Base-by-base conservation (phyloP, 148 eudicot species). In the Mesembryanthemum crystallinum region DNA sequence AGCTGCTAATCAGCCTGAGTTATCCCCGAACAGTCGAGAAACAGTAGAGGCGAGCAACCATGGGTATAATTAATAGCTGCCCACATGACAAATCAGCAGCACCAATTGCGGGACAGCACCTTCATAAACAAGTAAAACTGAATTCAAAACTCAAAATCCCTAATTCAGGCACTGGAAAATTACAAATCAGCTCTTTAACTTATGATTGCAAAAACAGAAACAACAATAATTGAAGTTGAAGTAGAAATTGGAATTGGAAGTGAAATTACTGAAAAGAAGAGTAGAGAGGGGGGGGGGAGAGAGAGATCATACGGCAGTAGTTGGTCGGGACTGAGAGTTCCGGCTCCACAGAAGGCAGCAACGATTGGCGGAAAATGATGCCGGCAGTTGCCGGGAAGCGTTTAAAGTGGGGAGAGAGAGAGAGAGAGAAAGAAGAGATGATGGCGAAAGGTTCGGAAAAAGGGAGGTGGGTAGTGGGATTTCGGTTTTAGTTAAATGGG, bases 61-160 rank as follows among this genome's bases (percentile, higher is more conserved):
- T 75, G 72, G 69, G 73, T 76, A 79, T 65, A 80, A 76, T 69
- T 76, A 79, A 72, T 28, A 72, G 30, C 76, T 51, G 58, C 64
- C 74, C 79, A 81, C 79, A 75, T 77, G 82, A 65, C 77, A 68
- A 74, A 77, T 69, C 73, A 73, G 52, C 71, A 63, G 32, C 78
- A 54, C 1, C n/a, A n/a, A n/a, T n/a, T n/a, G n/a, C n/a, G n/a
- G n/a, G n/a, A n/a, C n/a, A n/a, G n/a, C n/a, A n/a, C n/a, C n/a
- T n/a, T n/a, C n/a, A n/a, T n/a, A 75, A 24, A 66, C 64, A 74
- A 74, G 43, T 25, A 30, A 30, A 45, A 54, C 52, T 47, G 0
- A 15, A 8, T 47, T 67, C 28, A 67, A n/a, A 39, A 59, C 63
- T 35, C 14, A 67, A 67, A 39, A 59, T 27, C 63, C 63, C 29